These are phyloP conservation scores for Ligustrum vulgare DNA, from an alignment of 257 asterid species.

Conservation along the genomic window DNA sequence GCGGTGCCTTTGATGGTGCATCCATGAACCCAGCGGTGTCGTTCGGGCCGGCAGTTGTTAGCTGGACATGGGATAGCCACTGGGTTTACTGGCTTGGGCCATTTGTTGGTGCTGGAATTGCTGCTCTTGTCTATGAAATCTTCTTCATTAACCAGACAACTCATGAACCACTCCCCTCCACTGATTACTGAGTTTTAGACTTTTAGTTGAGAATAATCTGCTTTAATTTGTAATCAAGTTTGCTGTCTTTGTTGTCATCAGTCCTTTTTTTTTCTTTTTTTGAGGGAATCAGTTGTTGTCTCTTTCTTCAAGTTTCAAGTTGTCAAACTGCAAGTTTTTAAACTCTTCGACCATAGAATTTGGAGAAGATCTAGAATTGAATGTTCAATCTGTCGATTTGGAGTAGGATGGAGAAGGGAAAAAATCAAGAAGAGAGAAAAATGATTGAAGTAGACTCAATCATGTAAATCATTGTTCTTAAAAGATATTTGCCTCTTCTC, in stretches of 20 bases:
- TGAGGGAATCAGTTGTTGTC: neutral
- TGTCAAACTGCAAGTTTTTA: neutral
- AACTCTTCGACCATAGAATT: neutral
- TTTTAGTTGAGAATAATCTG: neutral
- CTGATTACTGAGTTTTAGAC: slow-evolving; percentile 44
- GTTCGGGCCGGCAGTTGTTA: slow-evolving; percentile 80
- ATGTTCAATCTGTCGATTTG: no score
- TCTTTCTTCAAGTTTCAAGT: slow-evolving; percentile 16
- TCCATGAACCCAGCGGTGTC: slow-evolving; percentile 95
- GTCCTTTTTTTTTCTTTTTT: neutral
- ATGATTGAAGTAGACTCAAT: no score
- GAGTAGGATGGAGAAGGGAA: no score
- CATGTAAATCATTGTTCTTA: no score
- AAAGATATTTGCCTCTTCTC: no score
- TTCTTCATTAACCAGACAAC: slow-evolving; percentile 49
- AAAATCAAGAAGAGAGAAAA: no score
- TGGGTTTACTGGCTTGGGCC: slow-evolving; percentile 95
- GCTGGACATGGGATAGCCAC: slow-evolving; percentile 82
- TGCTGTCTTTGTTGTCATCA: neutral
- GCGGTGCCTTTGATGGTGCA: slow-evolving; percentile 81
- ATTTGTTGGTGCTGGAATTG: slow-evolving; percentile 60
- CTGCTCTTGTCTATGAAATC: slow-evolving; percentile 60
- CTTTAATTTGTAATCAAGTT: neutral
- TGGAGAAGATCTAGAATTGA: neutral
- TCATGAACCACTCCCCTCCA: slow-evolving; percentile 58